Base-by-base conservation (phyloP, 129 eudicot genomes). In the Arctium minus region DNA sequence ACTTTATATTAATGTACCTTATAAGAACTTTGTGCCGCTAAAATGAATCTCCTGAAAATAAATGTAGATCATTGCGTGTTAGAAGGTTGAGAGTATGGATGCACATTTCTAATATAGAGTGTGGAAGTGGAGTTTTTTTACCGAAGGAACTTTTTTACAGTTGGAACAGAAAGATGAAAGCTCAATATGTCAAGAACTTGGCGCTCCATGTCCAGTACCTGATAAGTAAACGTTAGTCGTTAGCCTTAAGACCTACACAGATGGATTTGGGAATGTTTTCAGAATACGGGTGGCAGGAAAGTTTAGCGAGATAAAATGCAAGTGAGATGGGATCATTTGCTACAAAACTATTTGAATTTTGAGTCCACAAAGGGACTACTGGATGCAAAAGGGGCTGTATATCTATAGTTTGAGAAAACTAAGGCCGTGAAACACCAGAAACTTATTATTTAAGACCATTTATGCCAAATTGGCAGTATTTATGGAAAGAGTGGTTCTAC, bases 121-220 rank as follows among this genome's bases (percentile, higher is more conserved):
- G 12, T 68, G 71, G 50, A 67, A 70, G 32, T 27, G 67, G 77
- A 84, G 72, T 22, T 79, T 60, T 56, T 17, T 81, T 85, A 94
- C 97, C 97, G 86, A 46, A 95, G 92, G 85, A 95, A 92, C 83
- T 86, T 95, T 86, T 88, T 87, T 50, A 88, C 87, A 79, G 94
- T 95, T 73, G 97, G 97, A 80, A 86, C 90, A 82, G 98, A 88
- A 46, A 95, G 76, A 53, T 91, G 92, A 87, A 91, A 95, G 73
- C 83, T 85, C 88, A 93, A 74, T 56, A 79, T 46, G 78, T 89
- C 92, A 86, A 95, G 82, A 84, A 95, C 89, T 76, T 82, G 70
- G 53, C 89, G 81, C 93, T 95, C 98, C 98, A 95, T 92, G 81
- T 86, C 83, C 79, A 95, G 82, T 15, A 95, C 98, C 98, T 95